These are phyloP conservation scores for Phytophthora brassicae DNA, from an alignment of 352 stramenopile species.

Conservation along the genomic window DNA sequence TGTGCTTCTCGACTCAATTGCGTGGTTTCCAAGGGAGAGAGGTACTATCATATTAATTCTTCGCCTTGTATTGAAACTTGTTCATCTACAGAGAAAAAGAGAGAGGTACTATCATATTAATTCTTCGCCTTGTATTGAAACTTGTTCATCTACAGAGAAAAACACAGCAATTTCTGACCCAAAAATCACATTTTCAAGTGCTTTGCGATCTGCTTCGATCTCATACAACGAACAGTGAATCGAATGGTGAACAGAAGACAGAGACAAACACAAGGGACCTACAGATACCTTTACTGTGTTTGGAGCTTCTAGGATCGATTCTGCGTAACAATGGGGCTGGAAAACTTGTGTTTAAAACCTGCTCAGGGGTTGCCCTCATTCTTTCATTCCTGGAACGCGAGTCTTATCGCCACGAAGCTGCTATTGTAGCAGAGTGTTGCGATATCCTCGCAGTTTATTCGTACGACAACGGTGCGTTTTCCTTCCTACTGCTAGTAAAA, in stretches of 20 bases:
- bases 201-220: conserved; percentile 30
- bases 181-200: conserved; percentile 21
- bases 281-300: conserved; percentile 17
- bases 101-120: too few species aligned
- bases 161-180: conserved; percentile 33
- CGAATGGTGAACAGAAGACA: conserved; percentile 3
- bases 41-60: conserved; percentile 32
- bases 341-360: conserved; percentile 39
- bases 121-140: conserved; percentile 33
- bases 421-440: conserved; percentile 48
- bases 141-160: conserved; percentile 26
- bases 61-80: conserved; percentile 35
- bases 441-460: conserved; percentile 60
- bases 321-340: conserved; percentile 36
- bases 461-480: conserved; percentile 58
- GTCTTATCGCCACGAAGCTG: conserved; percentile 26
- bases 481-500: background rate
- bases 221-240: conserved; percentile 12
- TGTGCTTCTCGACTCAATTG: conserved; percentile 30
- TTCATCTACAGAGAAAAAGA: conserved; percentile 22
- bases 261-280: conserved; percentile 18
- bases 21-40: conserved; percentile 22
- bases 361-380: conserved; percentile 29
- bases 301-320: conserved; percentile 28
- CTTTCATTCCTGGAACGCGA: conserved; percentile 37